Evolutionary conservation across 2,329 filamentous ascomycete genomes (phyloP).

Genomic region (Penicillium crustosum): DNA sequence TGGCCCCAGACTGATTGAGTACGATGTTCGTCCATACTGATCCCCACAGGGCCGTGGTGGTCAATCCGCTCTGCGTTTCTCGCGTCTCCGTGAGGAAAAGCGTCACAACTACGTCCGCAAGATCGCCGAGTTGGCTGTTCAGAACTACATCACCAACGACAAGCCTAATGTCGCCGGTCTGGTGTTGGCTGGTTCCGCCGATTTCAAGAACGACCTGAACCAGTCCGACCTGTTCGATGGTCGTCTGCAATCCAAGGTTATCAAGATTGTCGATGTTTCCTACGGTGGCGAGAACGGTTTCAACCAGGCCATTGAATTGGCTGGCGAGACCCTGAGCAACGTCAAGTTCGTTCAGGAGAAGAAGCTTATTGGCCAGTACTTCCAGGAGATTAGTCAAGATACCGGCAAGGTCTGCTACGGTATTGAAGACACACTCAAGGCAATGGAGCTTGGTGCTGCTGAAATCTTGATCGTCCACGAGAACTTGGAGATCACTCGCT

Average conservation of each 20-base stretch:
- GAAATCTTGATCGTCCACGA: conserved; percentile 96
- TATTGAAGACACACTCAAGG: conserved; percentile 96
- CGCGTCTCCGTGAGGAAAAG: conserved; percentile 98
- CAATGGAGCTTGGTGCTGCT: conserved; percentile 89
- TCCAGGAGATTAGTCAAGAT: conserved; percentile 98
- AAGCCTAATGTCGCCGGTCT: conserved; percentile 97
- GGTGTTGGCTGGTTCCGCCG: conserved; percentile 92
- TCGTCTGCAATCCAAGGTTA: conserved; percentile 89
- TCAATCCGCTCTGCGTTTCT: conserved; percentile 98
- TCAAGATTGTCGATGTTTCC: conserved; percentile 98
- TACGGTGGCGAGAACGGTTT: conserved; percentile 99
- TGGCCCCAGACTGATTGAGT: not conserved
- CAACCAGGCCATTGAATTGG: conserved; percentile 97
- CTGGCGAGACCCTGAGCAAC: conserved; percentile 92
- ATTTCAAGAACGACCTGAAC: conserved; percentile 99
- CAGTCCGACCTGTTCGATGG: conserved; percentile 96
- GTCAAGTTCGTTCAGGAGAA: conserved; percentile 99
- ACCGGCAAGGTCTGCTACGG: conserved; percentile 97
- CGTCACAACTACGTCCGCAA: conserved; percentile 99
- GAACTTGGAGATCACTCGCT: conserved; percentile 93
- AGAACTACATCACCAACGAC: conserved; percentile 98
- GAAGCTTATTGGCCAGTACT: conserved; percentile 98
- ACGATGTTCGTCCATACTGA: not conserved
- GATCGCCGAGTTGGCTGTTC: conserved; percentile 94
- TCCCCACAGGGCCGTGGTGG: conserved; percentile 76